These are phyloP conservation scores for Penicillium goetzii DNA, from an alignment of 495 filamentous ascomycete genomes.

Conservation along the genomic window DNA sequence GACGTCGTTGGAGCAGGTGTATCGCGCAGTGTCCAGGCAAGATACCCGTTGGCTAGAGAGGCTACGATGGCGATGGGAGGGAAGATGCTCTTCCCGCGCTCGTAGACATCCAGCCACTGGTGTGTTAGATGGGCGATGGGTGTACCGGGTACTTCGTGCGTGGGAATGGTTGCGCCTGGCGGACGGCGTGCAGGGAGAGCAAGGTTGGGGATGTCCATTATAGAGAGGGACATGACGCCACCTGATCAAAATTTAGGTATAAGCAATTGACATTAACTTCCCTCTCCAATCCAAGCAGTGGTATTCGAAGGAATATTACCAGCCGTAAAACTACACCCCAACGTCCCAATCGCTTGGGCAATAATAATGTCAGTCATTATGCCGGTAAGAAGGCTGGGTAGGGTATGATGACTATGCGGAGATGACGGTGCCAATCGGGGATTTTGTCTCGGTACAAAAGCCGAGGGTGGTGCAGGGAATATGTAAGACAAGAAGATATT, in stretches of 20 bases:
- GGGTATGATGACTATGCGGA: not conserved
- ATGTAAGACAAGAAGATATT: not conserved
- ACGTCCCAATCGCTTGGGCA: conserved; percentile 33
- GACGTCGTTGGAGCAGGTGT: conserved; percentile 11
- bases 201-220: conserved; percentile 32
- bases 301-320: too few relatives aligned
- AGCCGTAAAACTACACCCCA: conserved; percentile 33
- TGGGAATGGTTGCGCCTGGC: conserved; percentile 16
- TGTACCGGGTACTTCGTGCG: conserved; percentile 20
- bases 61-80: conserved; percentile 25
- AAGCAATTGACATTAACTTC: too few relatives aligned
- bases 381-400: not conserved
- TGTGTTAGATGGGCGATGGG: conserved; percentile 27
- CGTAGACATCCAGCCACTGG: conserved; percentile 40
- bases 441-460: not conserved
- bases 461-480: not conserved
- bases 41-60: conserved; percentile 38
- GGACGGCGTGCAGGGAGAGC: conserved; percentile 27
- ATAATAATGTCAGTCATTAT: conserved; percentile 24
- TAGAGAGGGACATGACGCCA: conserved; percentile 31
- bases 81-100: conserved; percentile 31
- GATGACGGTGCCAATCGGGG: not conserved
- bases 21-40: conserved; percentile 30
- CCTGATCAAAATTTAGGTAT: conserved; percentile 20
- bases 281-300: too few relatives aligned